Evolutionary conservation across 169 alveolate genomes (phyloP), one percentile per base, ranked within the genome.

Genomic region (Plasmodium yoelii): DNA sequence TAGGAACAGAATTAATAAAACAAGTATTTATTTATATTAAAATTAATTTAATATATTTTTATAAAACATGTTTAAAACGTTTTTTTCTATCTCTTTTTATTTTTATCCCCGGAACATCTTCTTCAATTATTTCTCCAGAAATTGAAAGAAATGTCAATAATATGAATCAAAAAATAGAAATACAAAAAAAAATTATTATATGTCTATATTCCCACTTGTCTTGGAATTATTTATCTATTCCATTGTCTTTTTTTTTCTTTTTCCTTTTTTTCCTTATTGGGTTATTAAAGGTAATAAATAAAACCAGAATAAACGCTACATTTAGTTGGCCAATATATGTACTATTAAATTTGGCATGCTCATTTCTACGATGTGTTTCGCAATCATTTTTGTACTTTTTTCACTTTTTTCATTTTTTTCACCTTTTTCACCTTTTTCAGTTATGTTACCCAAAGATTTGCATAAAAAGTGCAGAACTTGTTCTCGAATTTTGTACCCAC

Each of bases 121-220:
- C 68, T 56, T 69, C 86, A 5, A 24, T 46, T 69, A 84, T 34
- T 28, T 18, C 61, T 13, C 19, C 59, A 49, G 60, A 71, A 22
- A 64, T 57, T 51, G 91, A 69, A 44, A 84, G 59, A 28, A 13
- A 69, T 34, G 70, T 64, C 5, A 26, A 5, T 9, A 15, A 59
- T 26, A 59, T 84, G 4, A 24, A 69, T 18, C 73, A 59, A 53
- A 71, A 73, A 53, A 84, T 47, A 46, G 51, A 69, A 46, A 69
- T 84, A 13, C 91, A 84, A 69, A 49, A 46, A 44, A 84, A 84
- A 55, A 84, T 84, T 84, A 57, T 84, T 44, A 19, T 69, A 19
- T 84, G 91, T 47, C 69, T 84, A 61, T 84, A 72, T 34, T 69
- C 74, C 28, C 91, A 84, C 53, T 49, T 84, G 51, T 13, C 65